phyloP scores from a whole-genome alignment of 2,329 filamentous ascomycete genomes.

The Aspergillus versicolor region DNA sequence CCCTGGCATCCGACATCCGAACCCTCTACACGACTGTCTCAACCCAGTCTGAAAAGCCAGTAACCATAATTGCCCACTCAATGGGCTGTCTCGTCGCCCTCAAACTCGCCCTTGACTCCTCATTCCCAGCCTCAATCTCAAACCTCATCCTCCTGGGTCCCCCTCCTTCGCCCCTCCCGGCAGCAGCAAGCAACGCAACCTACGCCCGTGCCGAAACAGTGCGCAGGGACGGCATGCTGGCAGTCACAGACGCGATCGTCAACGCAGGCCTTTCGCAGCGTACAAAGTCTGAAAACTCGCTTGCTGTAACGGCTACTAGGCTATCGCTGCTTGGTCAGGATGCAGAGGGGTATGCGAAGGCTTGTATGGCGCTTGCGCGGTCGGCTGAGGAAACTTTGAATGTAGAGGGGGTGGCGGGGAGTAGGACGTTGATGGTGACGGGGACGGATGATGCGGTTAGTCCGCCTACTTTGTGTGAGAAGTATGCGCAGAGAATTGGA shows the following conservation, averaged over 20 bases:
- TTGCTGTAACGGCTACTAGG: conserved; percentile 45
- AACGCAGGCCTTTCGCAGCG: conserved; percentile 37
- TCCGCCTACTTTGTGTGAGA: conserved; percentile 35
- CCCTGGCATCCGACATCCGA: conserved; percentile 45
- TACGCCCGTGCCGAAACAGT: conserved; percentile 42
- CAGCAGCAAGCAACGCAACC: conserved; percentile 29
- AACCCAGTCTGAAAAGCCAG: conserved; percentile 24
- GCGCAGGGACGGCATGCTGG: conserved; percentile 46
- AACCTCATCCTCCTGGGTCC: conserved; percentile 52
- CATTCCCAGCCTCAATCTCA: conserved; percentile 41
- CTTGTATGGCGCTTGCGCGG: conserved; percentile 49
- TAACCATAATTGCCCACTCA: conserved; percentile 52
- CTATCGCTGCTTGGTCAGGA: conserved; percentile 50
- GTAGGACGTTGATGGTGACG: conserved; percentile 43
- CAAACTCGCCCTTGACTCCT: conserved; percentile 34
- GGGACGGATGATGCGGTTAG: conserved; percentile 49
- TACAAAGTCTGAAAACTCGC: conserved; percentile 38
- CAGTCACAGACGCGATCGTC: conserved; percentile 42
- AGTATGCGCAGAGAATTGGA: conserved; percentile 22
- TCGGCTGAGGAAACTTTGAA: conserved; percentile 31
- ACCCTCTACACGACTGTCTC: conserved; percentile 37
- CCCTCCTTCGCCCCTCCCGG: conserved; percentile 47
- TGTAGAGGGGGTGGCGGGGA: conserved; percentile 30
- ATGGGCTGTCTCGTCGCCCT: conserved; percentile 53
- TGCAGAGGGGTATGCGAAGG: conserved; percentile 57